A percentile compares a stretch with the other conserved stretches of the same genome.
phyloP scores from a whole-genome alignment of 768 basidiomycete species.

The Pleurotus eryngii region DNA sequence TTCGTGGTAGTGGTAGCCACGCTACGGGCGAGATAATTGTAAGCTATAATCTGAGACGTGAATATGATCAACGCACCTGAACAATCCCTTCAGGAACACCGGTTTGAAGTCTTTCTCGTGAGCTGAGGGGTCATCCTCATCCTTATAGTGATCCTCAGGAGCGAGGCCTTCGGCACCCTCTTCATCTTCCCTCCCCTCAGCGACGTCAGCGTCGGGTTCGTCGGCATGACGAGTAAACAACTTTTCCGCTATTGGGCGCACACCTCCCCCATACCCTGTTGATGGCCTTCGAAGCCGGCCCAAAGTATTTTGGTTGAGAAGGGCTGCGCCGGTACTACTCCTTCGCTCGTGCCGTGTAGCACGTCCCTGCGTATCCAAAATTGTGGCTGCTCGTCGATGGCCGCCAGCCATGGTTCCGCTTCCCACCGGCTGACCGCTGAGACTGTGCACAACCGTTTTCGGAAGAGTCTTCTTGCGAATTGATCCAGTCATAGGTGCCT shows the following conservation, averaged over 20 bases:
- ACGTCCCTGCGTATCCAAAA: constrained; percentile 66
- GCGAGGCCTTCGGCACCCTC: constrained; percentile 24
- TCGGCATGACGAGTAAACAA: constrained; percentile 51
- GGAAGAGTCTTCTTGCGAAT: constrained; percentile 7
- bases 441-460: constrained; percentile 32
- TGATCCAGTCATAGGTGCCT: constrained; percentile 14
- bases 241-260: constrained; percentile 37
- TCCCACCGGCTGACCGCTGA: constrained; percentile 53
- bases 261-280: constrained; percentile 50
- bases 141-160: constrained; percentile 41
- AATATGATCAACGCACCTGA: constrained; percentile 57
- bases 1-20: constrained; percentile 97
- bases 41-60: neutral
- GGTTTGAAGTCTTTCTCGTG: constrained; percentile 83
- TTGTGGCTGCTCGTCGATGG: constrained; percentile 76
- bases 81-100: constrained; percentile 92
- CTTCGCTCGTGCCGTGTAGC: constrained; percentile 67
- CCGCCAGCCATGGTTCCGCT: constrained; percentile 22
- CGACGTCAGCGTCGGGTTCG: constrained; percentile 45
- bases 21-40: constrained; percentile 32
- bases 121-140: constrained; percentile 44
- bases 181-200: constrained; percentile 36
- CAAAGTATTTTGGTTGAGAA: constrained; percentile 53
- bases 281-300: constrained; percentile 71
- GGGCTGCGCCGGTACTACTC: constrained; percentile 72